Evolutionary conservation across 371 early-diverging fungal species (phyloP), one percentile per base, ranked within the genome.

Genomic region (Syncephalastrum contaminatum): DNA sequence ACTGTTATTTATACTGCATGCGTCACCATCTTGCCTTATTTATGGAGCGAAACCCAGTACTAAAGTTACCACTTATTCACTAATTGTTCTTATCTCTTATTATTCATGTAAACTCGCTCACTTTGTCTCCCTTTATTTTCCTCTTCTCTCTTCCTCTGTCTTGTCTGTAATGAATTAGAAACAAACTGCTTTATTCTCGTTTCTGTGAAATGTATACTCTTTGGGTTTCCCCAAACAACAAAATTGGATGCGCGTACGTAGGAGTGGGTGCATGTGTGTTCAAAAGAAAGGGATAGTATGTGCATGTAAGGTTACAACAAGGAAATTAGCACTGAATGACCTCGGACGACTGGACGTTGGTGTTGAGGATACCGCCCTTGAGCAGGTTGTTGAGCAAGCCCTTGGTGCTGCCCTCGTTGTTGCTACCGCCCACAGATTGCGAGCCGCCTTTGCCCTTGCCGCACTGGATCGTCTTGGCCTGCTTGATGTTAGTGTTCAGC

Each of bases 1-100:
- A 62, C 70, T 10, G 80, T 83, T 0, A 59, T 83, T 56, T 76
- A 75, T 64, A 72, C 78, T n/a, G 80, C 81, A 10, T 81, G 78
- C 51, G 74, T 80, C 20, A 78, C 76, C 3, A 73, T 83, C 24
- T 48, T 83, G 21, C 83, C 83, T 7, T 80, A 75, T 53, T 64
- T 83, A 57, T 82, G 78, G 78, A 75, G 76, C 25, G 82, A 82
- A 56, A 55, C 69, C 54, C 70, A 81, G 49, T 64, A 69, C 13
- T 81, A 75, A 66, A 48, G 24, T 14, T 48, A n/a, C 18, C 25
- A 22, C 53, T 20, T 52, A 30, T n/a, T 36, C 50, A 16, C 30
- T 19, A 30, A 40, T 40, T 2, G 15, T 14, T 10, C 24, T 51
- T 30, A 30, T 30, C 36, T n/a, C 41, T 51, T 51, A 51, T 39